phyloP scores from a whole-genome alignment of 306 rosid species.

The Boehmeria nivea region DNA sequence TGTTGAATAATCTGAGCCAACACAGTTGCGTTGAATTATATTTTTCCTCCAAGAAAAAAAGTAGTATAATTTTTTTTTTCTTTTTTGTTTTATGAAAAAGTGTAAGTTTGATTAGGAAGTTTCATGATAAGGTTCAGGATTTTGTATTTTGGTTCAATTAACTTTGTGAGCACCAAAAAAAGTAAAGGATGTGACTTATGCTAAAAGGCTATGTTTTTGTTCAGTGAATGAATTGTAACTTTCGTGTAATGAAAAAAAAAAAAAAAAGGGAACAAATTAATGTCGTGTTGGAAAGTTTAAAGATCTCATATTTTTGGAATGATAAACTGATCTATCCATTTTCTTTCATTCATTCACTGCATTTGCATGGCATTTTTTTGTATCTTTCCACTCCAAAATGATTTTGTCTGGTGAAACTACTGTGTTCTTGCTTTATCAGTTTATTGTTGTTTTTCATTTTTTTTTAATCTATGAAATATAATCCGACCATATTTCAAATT shows the following conservation, averaged over 20 bases:
- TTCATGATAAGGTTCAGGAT: slow-evolving; percentile 9
- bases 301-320: neutral
- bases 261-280: neutral
- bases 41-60: neutral
- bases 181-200: slow-evolving; percentile 1
- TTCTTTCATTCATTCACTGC: slow-evolving; percentile 9
- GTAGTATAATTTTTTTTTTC: neutral
- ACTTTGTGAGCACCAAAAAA: slow-evolving; percentile 3
- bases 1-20: neutral
- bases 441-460: neutral
- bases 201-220: neutral
- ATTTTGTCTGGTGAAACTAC: slow-evolving; percentile 1
- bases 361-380: neutral
- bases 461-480: too few relatives aligned
- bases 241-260: slow-evolving; percentile 5
- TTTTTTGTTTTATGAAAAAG: neutral
- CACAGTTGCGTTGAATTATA: slow-evolving; percentile 5
- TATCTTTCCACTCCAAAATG: neutral
- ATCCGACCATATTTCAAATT: too few relatives aligned
- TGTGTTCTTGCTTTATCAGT: neutral
- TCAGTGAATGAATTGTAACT: slow-evolving; percentile 8
- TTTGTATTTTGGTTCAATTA: slow-evolving; percentile 18
- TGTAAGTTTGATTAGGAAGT: slow-evolving; percentile 23
- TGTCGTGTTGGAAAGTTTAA: neutral
- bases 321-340: neutral